These are phyloP conservation scores for Phytophthora lateralis DNA, from an alignment of 352 stramenopile species.

Conservation along the genomic window DNA sequence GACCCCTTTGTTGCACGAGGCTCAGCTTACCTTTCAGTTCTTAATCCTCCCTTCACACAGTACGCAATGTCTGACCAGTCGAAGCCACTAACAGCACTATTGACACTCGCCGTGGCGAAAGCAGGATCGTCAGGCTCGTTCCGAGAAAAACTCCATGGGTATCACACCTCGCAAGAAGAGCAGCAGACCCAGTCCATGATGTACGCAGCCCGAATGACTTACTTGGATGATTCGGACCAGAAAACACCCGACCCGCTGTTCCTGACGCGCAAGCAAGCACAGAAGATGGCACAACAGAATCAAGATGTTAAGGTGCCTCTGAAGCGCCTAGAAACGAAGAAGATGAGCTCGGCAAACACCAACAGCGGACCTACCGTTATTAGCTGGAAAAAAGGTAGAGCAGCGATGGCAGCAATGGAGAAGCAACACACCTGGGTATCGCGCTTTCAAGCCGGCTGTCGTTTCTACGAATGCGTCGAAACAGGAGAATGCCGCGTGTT, in stretches of 20 bases:
- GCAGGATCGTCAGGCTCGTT: constrained; percentile 10
- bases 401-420: constrained; percentile 32
- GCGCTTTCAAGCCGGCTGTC: constrained; percentile 71
- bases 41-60: not conserved
- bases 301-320: constrained; percentile 52
- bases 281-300: constrained; percentile 66
- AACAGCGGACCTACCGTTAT: constrained; percentile 20
- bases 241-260: constrained; percentile 67
- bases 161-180: constrained; percentile 40
- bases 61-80: constrained; percentile 19
- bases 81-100: constrained; percentile 14
- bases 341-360: constrained; percentile 24
- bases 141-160: constrained; percentile 11
- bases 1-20: not conserved
- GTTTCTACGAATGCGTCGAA: constrained; percentile 80
- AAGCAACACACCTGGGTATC: constrained; percentile 52
- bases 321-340: constrained; percentile 48
- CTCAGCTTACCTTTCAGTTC: not conserved
- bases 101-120: constrained; percentile 29
- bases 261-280: constrained; percentile 76
- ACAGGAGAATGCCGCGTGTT: constrained; percentile 60
- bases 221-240: constrained; percentile 57
- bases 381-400: constrained; percentile 52
- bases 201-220: constrained; percentile 82
- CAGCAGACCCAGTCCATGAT: constrained; percentile 73